Base-by-base conservation (phyloP, 495 filamentous ascomycete species). In the Sporormia fimetaria region DNA sequence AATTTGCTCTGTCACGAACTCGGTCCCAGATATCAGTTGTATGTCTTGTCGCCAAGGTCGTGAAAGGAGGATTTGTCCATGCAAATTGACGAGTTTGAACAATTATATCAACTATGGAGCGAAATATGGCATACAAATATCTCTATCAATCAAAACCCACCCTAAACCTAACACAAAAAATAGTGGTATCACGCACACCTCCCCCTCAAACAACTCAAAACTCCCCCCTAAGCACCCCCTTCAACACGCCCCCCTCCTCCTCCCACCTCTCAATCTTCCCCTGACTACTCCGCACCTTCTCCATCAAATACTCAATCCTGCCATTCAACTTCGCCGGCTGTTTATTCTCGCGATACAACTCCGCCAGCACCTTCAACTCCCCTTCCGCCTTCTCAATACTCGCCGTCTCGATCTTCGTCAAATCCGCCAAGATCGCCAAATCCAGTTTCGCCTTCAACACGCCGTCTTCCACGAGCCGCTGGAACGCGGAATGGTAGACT, bases 401-500 rank as follows among this genome's bases (percentile, higher is more conserved):
- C 55, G 71, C 74, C 24, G 71, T 81, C 66, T 94, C 87, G 8
- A 69, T 70, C 51, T 76, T 77, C 11, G 76, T 71, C 17, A 83
- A 56, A 56, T 87, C 71, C 3, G 63, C 67, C 1, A 87, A 57
- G 30, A 85, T 63, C 9, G 71, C 67, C 9, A 93, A 57, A 49
- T 96, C 86, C 57, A 98, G 71, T 41, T 78, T 71, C 6, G 79
- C 71, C 22, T 70, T 67, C 35, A 98, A 58, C 0, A 83, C 85
- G 3, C 64, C 62, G 58, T 96, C 92, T 38, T 74, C 63, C 0
- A 73, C 69, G 15, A 98, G 58, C 22, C 68, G 62, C 39, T 66
- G 63, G 62, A 95, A 98, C 0, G 87, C 87, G 2, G 84, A 77
- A 25, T 73, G 76, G 64, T 87, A 93, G 6, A 98, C 84, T 0